Evolutionary conservation across 441 rosid genomes (phyloP), one percentile per base, ranked within the genome.

Genomic region (Metrosideros polymorpha): DNA sequence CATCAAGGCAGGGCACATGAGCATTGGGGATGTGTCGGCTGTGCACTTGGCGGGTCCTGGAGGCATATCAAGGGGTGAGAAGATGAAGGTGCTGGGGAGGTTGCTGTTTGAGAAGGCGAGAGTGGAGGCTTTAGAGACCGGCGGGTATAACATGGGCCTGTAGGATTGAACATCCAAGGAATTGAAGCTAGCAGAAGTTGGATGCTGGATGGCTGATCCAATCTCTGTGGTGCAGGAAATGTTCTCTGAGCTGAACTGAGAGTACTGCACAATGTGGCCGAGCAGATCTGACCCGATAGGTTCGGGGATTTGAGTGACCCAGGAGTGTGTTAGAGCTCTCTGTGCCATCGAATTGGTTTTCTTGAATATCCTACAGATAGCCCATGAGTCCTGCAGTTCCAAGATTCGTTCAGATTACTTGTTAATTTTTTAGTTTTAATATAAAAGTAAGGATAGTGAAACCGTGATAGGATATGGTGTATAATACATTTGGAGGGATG

Each of bases 341-440:
- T 95, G 99, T 53, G 98, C 94, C 86, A 92, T 91, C 12, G 99
- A 88, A 76, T 92, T 97, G 25, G 95, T 93, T 90, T 96, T 97
- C 94, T 94, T 97, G 93, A 97, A 96, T 91, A 97, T 97, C 94
- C 98, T 94, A 43, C 99, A 96, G 54, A 97, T 96, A 76, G 99
- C 99, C 99, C 99, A 96, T 6, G 98, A 94, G 84, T 96, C 99
- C 99, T 97, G 93, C 82, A 29, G 77, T 27, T 55, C 50, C 85
- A 82, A 83, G 8, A 83, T 83, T 52, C 39, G 79, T 32, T 32
- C 76, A 63, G 35, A 32, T 63, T 71, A 39, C 84, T 83, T 5
- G 84, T 32, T 83, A 83, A 14, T 22, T 18, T 30, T 52, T 39
- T 1, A 32, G 55, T 17, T 30, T 30, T 12, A 30, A 30, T 30